A percentile compares a stretch with the other conserved stretches of the same genome.
These are phyloP conservation scores for Starmerella etchellsii DNA, from an alignment of 805 yeast genomes.

Conservation along the genomic window DNA sequence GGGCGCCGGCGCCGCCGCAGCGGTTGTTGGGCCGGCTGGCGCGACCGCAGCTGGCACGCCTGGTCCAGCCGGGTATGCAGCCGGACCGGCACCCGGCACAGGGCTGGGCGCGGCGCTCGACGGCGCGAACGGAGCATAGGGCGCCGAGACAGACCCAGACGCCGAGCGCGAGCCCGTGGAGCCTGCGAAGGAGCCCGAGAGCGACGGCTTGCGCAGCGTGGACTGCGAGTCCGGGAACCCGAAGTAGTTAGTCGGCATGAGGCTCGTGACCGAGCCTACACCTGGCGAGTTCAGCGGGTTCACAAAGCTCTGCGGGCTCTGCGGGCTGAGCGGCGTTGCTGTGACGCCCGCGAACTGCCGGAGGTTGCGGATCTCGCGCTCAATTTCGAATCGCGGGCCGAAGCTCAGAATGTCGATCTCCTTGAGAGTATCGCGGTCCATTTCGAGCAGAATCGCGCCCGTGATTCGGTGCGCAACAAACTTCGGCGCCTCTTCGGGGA, in stretches of 20 bases:
- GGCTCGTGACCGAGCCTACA: not conserved
- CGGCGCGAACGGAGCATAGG: too few relatives aligned
- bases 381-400: conserved; percentile 89
- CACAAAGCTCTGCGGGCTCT: not conserved
- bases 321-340: conserved; percentile 5
- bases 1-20: too few relatives aligned
- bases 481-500: conserved; percentile 62
- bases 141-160: too few relatives aligned
- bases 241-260: not conserved
- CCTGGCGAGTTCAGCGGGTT: not conserved
- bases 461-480: conserved; percentile 81
- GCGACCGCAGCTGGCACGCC: too few relatives aligned
- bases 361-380: conserved; percentile 63
- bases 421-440: conserved; percentile 74
- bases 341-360: conserved; percentile 9
- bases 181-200: too few relatives aligned
- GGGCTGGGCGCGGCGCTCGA: too few relatives aligned
- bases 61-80: too few relatives aligned
- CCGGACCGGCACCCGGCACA: too few relatives aligned
- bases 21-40: too few relatives aligned
- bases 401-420: conserved; percentile 85
- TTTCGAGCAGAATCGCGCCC: conserved; percentile 71
- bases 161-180: too few relatives aligned
- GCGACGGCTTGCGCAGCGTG: too few relatives aligned
- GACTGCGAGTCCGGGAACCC: too few relatives aligned